Conservation (phyloP, 2,329 filamentous ascomycete genomes). For the Aspergillus unguis region DNA sequence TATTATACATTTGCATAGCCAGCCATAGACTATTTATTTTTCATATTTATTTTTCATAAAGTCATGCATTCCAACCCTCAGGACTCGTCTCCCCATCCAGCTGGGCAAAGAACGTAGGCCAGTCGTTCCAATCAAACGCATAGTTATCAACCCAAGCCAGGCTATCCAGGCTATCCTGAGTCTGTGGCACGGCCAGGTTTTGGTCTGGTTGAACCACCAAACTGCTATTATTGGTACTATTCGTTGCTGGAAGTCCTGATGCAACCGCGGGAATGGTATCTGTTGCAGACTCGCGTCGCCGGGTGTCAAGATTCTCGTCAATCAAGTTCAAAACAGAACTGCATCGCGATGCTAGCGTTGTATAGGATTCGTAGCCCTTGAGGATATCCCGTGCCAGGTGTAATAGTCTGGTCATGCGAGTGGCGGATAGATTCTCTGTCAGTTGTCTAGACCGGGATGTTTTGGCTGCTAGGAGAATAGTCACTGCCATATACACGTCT, state of each 20-base stretch:
- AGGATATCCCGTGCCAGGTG: neutral
- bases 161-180: neutral
- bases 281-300: neutral
- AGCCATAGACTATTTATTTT: neutral
- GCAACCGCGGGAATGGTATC: neutral
- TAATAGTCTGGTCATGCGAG: neutral
- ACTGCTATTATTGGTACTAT: neutral
- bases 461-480: neutral
- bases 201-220: neutral
- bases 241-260: neutral
- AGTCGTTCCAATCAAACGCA: neutral
- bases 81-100: neutral
- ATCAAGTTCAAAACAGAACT: neutral
- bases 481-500: neutral
- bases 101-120: neutral
- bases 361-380: neutral
- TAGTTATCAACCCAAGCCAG: neutral
- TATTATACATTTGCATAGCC: neutral
- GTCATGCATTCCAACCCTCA: neutral
- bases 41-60: neutral
- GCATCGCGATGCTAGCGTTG: neutral
- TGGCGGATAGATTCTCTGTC: neutral
- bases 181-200: neutral
- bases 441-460: neutral
- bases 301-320: neutral